Percentiles rank a stretch among this genome's conserved stretches.
These are phyloP conservation scores for Eragrostis tef DNA, from an alignment of 202 grass and related monocot genomes.

Conservation along the genomic window DNA sequence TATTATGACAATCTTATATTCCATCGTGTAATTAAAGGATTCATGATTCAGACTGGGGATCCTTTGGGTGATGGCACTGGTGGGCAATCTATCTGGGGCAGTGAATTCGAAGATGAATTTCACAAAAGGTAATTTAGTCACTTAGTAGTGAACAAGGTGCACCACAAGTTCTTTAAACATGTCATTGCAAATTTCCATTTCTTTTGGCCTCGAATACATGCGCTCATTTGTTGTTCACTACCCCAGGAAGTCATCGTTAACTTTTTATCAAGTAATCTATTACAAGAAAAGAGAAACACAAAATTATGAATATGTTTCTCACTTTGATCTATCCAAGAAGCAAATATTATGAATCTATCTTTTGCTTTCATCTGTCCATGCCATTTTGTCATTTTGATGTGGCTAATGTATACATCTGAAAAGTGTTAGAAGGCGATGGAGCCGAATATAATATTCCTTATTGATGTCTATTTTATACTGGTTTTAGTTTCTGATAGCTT, in stretches of 20 bases:
- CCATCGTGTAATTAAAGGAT: conserved; percentile 97
- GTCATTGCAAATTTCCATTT: neutral
- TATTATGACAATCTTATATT: conserved; percentile 99
- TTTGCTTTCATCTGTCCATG: neutral
- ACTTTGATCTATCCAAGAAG: neutral
- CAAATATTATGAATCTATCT: neutral
- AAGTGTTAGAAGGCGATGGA: neutral
- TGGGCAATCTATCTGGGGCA: conserved; percentile 97
- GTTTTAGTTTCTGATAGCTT: conserved; percentile 12
- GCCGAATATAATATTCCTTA: neutral
- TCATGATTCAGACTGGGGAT: conserved; percentile 94
- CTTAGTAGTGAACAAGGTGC: neutral
- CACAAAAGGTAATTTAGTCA: conserved; percentile 73
- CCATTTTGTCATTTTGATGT: neutral
- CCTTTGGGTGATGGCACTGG: conserved; percentile 98
- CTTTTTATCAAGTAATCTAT: neutral
- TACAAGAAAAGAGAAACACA: neutral
- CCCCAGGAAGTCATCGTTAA: neutral
- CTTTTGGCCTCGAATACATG: neutral
- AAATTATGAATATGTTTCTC: neutral
- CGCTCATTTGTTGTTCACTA: neutral
- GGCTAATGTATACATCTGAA: neutral
- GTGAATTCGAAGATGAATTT: conserved; percentile 99
- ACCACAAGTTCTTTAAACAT: neutral
- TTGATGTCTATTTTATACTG: neutral